A percentile compares a stretch with the other conserved stretches of the same genome.
phyloP scores from a whole-genome alignment of 2,329 filamentous ascomycete genomes.

The Chaetomiaceae sp. region DNA sequence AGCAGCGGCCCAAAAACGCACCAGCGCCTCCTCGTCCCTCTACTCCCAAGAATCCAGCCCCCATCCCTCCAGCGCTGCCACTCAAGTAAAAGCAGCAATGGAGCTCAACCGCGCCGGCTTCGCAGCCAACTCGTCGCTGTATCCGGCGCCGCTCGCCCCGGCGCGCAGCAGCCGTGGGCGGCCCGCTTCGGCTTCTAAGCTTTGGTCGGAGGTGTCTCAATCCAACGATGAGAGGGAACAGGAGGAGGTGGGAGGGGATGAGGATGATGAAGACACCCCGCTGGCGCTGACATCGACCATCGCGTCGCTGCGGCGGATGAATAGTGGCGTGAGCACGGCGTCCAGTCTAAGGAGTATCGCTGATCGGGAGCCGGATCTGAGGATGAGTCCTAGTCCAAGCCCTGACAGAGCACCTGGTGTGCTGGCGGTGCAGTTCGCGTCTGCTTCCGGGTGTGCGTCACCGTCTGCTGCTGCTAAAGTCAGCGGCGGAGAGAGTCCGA shows the following conservation, averaged over 20 bases:
- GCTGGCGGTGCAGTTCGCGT: no score
- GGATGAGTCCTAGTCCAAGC: constrained; percentile 28
- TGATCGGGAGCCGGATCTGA: neutral
- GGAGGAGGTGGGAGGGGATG: neutral
- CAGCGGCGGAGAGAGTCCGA: neutral
- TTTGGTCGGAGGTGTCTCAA: neutral
- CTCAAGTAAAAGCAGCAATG: neutral
- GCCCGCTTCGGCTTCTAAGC: neutral
- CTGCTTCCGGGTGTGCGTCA: neutral
- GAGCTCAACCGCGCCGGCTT: constrained; percentile 16
- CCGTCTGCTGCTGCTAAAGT: no score
- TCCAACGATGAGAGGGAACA: neutral
- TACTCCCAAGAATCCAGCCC: constrained; percentile 16
- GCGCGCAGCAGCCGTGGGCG: neutral
- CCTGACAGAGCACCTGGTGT: neutral
- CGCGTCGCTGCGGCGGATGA: constrained; percentile 53
- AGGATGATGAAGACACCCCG: neutral
- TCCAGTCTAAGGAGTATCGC: constrained; percentile 16
- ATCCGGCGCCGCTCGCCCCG: constrained; percentile 9
- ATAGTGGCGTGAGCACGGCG: constrained; percentile 41
- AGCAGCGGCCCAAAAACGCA: neutral
- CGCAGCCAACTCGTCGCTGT: constrained; percentile 10
- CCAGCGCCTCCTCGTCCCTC: constrained; percentile 18
- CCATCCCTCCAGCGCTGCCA: neutral
- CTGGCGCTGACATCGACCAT: constrained; percentile 36